A percentile compares a stretch with the other conserved stretches of the same genome.
Conservation (phyloP, 2,329 filamentous ascomycete species). For the Didymella glomerata region DNA sequence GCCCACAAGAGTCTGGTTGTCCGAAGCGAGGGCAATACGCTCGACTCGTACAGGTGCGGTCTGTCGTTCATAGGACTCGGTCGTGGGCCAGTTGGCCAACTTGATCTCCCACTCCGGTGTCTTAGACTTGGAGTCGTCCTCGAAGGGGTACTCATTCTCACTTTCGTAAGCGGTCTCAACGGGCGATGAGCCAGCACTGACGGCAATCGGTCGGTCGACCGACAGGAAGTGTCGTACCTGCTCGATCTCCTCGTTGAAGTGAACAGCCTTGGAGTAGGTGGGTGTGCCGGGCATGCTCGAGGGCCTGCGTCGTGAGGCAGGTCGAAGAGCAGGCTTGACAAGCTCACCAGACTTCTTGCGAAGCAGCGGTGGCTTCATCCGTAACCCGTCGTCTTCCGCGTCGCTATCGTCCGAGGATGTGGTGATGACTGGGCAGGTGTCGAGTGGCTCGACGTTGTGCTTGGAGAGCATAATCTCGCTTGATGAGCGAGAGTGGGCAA, state of each 20-base stretch:
- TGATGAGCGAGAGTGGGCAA: conserved; percentile 67
- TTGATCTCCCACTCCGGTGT: conserved; percentile 85
- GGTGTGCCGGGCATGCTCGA: conserved; percentile 98
- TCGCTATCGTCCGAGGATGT: conserved; percentile 60
- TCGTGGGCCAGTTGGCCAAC: conserved; percentile 79
- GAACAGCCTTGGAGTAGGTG: conserved; percentile 95
- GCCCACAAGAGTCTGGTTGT: conserved; percentile 87
- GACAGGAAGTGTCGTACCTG: conserved; percentile 96
- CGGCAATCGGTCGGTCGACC: conserved; percentile 91
- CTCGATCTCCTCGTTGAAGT: conserved; percentile 96
- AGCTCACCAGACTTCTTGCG: conserved; percentile 98
- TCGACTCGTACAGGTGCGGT: conserved; percentile 79
- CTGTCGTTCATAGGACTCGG: conserved; percentile 68
- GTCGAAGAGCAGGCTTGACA: conserved; percentile 87
- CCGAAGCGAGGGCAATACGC: conserved; percentile 82
- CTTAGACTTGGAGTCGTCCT: conserved; percentile 56
- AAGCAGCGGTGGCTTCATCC: conserved; percentile 85
- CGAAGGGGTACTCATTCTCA: conserved; percentile 89
- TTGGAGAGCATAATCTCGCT: conserved; percentile 64
- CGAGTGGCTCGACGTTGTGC: conserved; percentile 51
- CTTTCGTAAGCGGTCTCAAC: conserved; percentile 84
- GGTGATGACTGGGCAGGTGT: conserved; percentile 55
- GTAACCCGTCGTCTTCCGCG: conserved; percentile 64
- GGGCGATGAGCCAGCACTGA: conserved; percentile 92
- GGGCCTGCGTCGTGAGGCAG: conserved; percentile 79